These are phyloP conservation scores for Moringa oleifera DNA, from an alignment of 345 rosid genomes.

Conservation along the genomic window DNA sequence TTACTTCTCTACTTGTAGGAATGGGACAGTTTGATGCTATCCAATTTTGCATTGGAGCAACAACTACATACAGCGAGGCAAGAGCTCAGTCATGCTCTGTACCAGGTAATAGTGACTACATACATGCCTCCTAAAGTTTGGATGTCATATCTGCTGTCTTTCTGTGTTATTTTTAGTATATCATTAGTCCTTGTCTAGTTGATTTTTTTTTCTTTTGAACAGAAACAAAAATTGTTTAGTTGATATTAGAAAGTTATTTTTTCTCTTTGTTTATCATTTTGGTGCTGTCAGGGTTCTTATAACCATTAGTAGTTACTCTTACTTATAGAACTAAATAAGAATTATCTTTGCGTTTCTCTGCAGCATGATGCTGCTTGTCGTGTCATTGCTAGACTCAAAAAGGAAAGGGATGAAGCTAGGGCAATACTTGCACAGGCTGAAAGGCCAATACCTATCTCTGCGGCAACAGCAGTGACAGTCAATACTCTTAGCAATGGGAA, in stretches of 20 bases:
- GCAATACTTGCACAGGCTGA: slow-evolving; percentile 76
- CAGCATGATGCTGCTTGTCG: slow-evolving; percentile 99
- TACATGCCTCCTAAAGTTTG: not conserved
- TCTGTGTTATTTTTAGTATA: no score
- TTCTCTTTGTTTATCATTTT: not conserved
- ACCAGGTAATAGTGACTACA: slow-evolving; percentile 58
- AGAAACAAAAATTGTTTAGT: no score
- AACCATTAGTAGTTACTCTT: not conserved
- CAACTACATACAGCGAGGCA: slow-evolving; percentile 94
- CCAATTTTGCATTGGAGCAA: slow-evolving; percentile 94
- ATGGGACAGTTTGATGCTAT: slow-evolving; percentile 95
- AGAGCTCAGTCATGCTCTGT: slow-evolving; percentile 93
- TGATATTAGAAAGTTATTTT: no score
- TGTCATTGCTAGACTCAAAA: slow-evolving; percentile 93
- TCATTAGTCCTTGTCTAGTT: no score
- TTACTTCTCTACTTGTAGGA: slow-evolving; percentile 44
- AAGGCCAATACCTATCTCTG: slow-evolving; percentile 58
- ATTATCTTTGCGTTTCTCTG: slow-evolving; percentile 9
- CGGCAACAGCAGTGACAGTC: slow-evolving; percentile 37
- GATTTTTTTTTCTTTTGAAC: no score
- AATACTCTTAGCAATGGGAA: slow-evolving; percentile 75
- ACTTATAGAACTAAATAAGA: not conserved
- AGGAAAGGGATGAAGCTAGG: slow-evolving; percentile 90
- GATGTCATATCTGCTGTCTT: no score
- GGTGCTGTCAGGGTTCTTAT: not conserved